These are phyloP conservation scores for Psilocybe azurescens DNA, from an alignment of 768 basidiomycete genomes.

Conservation along the genomic window DNA sequence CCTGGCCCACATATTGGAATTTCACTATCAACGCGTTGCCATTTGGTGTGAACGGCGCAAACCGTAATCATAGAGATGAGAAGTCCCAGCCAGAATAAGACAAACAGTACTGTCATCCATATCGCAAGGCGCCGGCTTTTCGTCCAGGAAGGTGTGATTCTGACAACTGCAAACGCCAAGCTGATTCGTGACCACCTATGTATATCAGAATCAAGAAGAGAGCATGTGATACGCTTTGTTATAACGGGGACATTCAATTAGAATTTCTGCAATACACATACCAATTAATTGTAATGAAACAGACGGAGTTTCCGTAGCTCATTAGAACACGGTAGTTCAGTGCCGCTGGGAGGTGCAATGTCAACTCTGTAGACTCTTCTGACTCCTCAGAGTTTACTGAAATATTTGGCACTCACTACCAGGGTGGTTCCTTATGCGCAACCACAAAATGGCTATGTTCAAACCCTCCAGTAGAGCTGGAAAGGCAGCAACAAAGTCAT, in stretches of 20 bases:
- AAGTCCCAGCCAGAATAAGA: conserved; percentile 2
- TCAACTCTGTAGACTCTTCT: not conserved
- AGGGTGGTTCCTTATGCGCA: conserved; percentile 2
- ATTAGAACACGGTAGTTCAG: not conserved
- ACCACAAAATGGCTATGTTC: conserved; percentile 11
- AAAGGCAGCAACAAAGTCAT: conserved; percentile 18
- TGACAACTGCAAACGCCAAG: conserved; percentile 6
- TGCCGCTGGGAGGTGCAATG: not conserved
- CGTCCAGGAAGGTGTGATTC: conserved; percentile 7
- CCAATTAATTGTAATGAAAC: conserved; percentile 3
- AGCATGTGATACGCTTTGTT: no score
- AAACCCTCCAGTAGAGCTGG: conserved; percentile 12
- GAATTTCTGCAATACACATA: not conserved
- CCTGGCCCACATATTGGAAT: conserved; percentile 7
- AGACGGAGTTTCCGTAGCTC: conserved; percentile 2
- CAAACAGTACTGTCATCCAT: conserved; percentile 1
- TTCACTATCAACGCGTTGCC: not conserved
- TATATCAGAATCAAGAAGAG: not conserved
- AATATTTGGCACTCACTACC: not conserved
- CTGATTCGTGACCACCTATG: conserved; percentile 17
- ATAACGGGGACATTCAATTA: no score
- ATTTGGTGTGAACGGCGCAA: conserved; percentile 3
- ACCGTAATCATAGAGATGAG: not conserved
- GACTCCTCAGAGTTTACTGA: no score
- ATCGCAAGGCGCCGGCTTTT: not conserved